Evolutionary conservation across 805 yeast species (phyloP), one percentile per base, ranked within the genome.

Genomic region (Jamesozyma gamospora): DNA sequence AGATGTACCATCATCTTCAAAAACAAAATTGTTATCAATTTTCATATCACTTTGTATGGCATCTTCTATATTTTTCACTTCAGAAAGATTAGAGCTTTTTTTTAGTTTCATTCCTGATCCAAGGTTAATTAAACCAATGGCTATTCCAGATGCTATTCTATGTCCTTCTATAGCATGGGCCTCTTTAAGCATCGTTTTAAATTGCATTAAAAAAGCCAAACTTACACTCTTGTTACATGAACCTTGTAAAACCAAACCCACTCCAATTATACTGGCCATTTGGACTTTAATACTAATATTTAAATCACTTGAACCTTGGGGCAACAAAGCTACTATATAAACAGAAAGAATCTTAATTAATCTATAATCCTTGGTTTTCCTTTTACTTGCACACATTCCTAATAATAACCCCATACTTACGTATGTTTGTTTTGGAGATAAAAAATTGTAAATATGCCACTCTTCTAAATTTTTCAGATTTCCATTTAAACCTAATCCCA

Each of bases 361-460:
- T 50, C 86, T 87, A 34, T 78, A 67, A 63, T 92, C 88, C 85
- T 82, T 82, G 0, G 88, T 67, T 2, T 96, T 88, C 48, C 69
- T 69, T 42, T 78, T 65, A 60, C 96, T 84, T 0, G 96, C 96
- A 15, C 96, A 77, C 85, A 90, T 81, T 1, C 99, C 99, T 14
- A 92, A 62, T 28, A 92, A 64, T 34, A 92, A 66, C 0, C 96
- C 97, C 28, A 87, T 79, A 57, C 95, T 84, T 0, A 95, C 84
- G 31, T 72, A 72, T 3, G 81, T 74, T 51, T 84, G 86, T 48
- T 92, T 88, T 0, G 95, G 94, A 0, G 95, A 94, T 39, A 92
- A 64, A 49, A 86, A 87, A 53, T 90, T 88, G 58, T 86, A 92
- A 25, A 90, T 82, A 55, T 88, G 96, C 96, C 97, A 92, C 58